Evolutionary conservation across 2,329 filamentous ascomycete genomes (phyloP).

Genomic region (Fusarium abutilonis): DNA sequence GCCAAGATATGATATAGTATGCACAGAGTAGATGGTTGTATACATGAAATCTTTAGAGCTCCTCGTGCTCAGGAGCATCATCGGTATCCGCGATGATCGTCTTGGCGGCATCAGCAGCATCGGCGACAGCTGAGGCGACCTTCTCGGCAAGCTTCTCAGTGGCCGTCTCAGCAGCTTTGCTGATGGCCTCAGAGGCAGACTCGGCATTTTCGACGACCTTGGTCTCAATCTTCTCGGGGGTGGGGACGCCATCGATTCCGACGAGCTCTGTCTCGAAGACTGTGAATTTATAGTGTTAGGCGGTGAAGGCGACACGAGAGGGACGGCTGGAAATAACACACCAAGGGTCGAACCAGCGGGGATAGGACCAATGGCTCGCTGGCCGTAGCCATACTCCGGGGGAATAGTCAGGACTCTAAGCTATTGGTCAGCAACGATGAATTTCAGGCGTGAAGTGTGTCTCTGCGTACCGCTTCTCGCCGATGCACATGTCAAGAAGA

Average conservation of each 20-base stretch:
- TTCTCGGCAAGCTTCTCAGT: constrained; percentile 56
- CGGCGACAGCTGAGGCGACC: constrained; percentile 57
- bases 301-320: constrained; percentile 9
- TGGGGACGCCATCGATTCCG: constrained; percentile 77
- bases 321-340: constrained; percentile 52
- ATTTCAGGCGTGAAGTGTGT: constrained; percentile 2
- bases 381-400: constrained; percentile 85
- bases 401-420: constrained; percentile 83
- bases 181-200: constrained; percentile 39
- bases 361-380: constrained; percentile 80
- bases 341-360: constrained; percentile 81
- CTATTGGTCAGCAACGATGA: constrained; percentile 21
- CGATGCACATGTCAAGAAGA: constrained; percentile 91
- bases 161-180: constrained; percentile 51
- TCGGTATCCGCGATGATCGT: constrained; percentile 65
- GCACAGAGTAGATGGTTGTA: constrained; percentile 18
- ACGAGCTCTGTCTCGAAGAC: constrained; percentile 94
- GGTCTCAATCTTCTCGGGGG: constrained; percentile 51
- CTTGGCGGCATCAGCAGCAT: constrained; percentile 63
- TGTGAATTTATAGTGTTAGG: constrained; percentile 48
- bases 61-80: constrained; percentile 67
- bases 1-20: constrained; percentile 15
- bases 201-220: constrained; percentile 44
- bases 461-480: constrained; percentile 75
- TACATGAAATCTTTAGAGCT: constrained; percentile 57